A percentile compares a stretch with the other conserved stretches of the same genome.
phyloP scores from a whole-genome alignment of 331 rosid species.

The Acacia pycnantha region DNA sequence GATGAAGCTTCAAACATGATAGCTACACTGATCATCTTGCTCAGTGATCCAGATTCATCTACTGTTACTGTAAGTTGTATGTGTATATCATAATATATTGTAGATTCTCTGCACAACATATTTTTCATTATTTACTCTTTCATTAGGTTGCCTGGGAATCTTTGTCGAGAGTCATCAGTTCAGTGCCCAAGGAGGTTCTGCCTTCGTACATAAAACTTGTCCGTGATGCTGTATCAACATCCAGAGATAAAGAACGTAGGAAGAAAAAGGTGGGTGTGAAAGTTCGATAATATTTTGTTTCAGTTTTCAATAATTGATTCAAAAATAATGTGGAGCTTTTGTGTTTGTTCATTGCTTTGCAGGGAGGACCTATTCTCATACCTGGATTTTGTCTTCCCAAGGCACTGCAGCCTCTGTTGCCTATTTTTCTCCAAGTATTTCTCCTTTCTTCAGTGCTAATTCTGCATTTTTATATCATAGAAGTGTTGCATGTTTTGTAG shows the following conservation, averaged over 20 bases:
- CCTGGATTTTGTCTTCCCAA: slow-evolving; percentile 96
- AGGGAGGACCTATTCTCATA: slow-evolving; percentile 92
- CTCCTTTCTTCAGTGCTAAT: slow-evolving; percentile 14
- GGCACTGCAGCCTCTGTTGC: slow-evolving; percentile 95
- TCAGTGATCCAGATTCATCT: slow-evolving; percentile 87
- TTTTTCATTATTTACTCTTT: slow-evolving; percentile 21
- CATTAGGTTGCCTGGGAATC: slow-evolving; percentile 91
- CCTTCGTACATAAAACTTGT: slow-evolving; percentile 90
- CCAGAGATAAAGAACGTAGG: slow-evolving; percentile 94
- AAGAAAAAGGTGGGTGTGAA: slow-evolving; percentile 75
- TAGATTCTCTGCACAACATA: slow-evolving; percentile 16
- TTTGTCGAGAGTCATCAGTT: slow-evolving; percentile 76
- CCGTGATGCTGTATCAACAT: slow-evolving; percentile 95
- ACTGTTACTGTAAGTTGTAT: slow-evolving; percentile 64
- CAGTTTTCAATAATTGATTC: slow-evolving; percentile 8
- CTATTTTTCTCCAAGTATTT: slow-evolving; percentile 89
- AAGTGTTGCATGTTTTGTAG: background rate
- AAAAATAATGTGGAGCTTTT: slow-evolving; percentile 13
- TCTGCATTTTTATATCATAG: background rate
- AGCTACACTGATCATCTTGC: slow-evolving; percentile 75
- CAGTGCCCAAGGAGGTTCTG: slow-evolving; percentile 86
- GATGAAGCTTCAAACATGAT: slow-evolving; percentile 95
- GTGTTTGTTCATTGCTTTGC: slow-evolving; percentile 34
- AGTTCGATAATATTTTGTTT: slow-evolving; percentile 8
- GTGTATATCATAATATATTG: slow-evolving; percentile 24